Conservation (phyloP, 139 green algal genomes). For the Chlorella vulgaris region DNA sequence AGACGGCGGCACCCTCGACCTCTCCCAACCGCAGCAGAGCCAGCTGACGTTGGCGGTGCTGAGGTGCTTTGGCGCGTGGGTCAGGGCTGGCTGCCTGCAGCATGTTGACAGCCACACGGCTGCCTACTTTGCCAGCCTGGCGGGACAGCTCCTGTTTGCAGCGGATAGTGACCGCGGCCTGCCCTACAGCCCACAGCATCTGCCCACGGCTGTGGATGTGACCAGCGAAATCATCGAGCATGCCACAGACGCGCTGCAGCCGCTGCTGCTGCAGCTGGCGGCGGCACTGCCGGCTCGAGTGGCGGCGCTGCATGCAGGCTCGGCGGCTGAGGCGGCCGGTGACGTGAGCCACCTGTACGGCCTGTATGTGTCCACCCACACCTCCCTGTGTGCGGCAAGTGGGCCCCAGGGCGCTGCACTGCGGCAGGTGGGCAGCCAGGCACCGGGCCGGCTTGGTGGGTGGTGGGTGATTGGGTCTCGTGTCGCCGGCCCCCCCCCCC, state of each 20-base stretch:
- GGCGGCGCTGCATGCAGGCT: background rate
- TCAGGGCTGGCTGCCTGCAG: constrained; percentile 27
- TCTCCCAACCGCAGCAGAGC: background rate
- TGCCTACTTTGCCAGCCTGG: constrained; percentile 11
- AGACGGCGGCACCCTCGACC: background rate
- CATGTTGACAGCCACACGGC: background rate
- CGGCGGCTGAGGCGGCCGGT: background rate
- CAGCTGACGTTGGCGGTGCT: constrained; percentile 14
- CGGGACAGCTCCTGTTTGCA: constrained; percentile 26
- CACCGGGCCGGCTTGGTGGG: background rate
- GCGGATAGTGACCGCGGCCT: background rate
- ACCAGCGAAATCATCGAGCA: constrained; percentile 33
- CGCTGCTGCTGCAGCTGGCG: constrained; percentile 28
- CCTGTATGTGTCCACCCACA: constrained; percentile 21
- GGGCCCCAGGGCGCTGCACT: constrained; percentile 13
- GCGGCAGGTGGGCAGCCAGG: constrained; percentile 21
- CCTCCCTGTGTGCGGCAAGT: background rate
- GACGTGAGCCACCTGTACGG: constrained; percentile 13
- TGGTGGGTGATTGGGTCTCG: too few relatives aligned
- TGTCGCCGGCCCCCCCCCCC: background rate
- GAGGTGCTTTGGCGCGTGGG: constrained; percentile 34
- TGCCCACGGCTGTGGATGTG: constrained; percentile 31
- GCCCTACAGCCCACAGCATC: background rate
- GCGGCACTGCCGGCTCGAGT: constrained; percentile 6
- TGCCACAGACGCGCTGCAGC: background rate